Evolutionary conservation across 805 yeast species (phyloP).

Genomic region (Candida pseudoglaebosa): DNA sequence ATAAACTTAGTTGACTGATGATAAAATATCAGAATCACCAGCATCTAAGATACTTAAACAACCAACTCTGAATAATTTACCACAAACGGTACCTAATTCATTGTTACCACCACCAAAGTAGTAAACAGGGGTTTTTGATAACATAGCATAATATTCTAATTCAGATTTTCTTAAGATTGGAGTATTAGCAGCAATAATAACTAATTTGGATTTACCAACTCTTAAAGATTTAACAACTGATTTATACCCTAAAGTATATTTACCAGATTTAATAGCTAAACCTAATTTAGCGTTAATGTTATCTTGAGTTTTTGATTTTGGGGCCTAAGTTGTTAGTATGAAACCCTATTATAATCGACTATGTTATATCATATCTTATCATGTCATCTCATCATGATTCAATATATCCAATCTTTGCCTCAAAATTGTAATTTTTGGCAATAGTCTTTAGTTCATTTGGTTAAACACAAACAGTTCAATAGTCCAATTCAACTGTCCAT

Average conservation of each 20-base stretch:
- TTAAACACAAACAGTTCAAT: no score
- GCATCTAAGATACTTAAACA: constrained; percentile 93
- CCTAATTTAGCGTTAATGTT: constrained; percentile 97
- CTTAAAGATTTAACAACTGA: constrained; percentile 97
- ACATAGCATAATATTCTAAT: constrained; percentile 99
- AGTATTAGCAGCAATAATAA: constrained; percentile 98
- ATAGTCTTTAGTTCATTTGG: no score
- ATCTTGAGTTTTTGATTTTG: constrained; percentile 88
- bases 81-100: constrained; percentile 99
- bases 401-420: no score
- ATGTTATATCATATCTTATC: neutral
- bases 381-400: neutral
- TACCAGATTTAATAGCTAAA: constrained; percentile 98
- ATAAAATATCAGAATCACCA: constrained; percentile 99
- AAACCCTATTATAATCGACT: neutral
- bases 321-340: constrained; percentile 65
- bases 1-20: constrained; percentile 35
- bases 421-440: no score
- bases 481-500: no score
- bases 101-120: constrained; percentile 99
- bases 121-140: constrained; percentile 94
- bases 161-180: constrained; percentile 99
- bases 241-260: constrained; percentile 99
- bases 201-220: constrained; percentile 98
- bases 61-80: constrained; percentile 99